These are phyloP conservation scores for Cercospora zeae-maydis DNA, from an alignment of 2,329 filamentous ascomycete species.

Conservation along the genomic window DNA sequence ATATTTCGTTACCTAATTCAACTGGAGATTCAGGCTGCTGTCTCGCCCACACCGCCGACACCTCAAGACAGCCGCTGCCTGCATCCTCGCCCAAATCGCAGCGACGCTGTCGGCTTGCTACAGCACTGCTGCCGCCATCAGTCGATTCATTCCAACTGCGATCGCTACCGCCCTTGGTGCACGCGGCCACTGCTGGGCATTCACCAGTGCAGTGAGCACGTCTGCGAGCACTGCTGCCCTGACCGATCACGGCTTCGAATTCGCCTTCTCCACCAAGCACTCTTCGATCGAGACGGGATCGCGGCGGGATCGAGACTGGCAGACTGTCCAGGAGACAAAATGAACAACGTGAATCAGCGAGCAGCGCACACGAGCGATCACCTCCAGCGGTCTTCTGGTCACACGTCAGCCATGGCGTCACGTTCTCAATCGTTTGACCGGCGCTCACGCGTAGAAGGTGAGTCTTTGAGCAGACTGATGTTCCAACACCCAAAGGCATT, in stretches of 20 bases:
- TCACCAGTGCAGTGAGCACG: constrained; percentile 2
- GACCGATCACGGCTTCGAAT: background rate
- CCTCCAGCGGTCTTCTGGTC: constrained; percentile 24
- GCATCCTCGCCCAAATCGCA: background rate
- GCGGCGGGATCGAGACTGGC: background rate
- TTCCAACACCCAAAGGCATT: background rate
- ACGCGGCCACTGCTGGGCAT: constrained; percentile 1
- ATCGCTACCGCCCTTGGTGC: background rate
- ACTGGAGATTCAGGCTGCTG: too few species aligned
- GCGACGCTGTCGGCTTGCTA: background rate
- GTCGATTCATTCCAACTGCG: background rate
- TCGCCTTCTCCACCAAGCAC: background rate
- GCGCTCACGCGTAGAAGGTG: constrained; percentile 32
- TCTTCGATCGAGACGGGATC: background rate
- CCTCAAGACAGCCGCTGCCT: background rate
- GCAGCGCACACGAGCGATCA: constrained; percentile 23
- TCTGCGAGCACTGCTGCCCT: background rate
- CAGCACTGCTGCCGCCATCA: background rate
- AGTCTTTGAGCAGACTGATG: constrained; percentile 18
- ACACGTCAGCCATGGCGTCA: constrained; percentile 30
- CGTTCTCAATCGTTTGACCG: constrained; percentile 31
- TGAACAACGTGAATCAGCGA: constrained; percentile 10
- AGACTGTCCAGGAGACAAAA: background rate
- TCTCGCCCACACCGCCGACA: constrained; percentile 2
- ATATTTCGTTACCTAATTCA: too few species aligned